A percentile compares a stretch with the other conserved stretches of the same genome.
These are phyloP conservation scores for Echria macrotheca DNA, from an alignment of 495 filamentous ascomycete species.

Conservation along the genomic window DNA sequence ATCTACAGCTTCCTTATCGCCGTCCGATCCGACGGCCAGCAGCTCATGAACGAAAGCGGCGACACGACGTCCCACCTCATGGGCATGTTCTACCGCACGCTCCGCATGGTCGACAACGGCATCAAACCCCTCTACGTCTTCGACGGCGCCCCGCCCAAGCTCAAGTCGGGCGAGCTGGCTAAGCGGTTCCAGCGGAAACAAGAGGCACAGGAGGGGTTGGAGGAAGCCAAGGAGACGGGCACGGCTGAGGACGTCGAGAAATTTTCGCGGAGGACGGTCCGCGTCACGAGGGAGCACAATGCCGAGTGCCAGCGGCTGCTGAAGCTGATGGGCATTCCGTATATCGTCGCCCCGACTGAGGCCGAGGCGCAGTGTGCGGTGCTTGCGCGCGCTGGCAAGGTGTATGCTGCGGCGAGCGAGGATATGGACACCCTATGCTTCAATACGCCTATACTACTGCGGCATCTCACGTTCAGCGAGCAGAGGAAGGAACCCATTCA, in stretches of 20 bases:
- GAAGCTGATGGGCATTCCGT: conserved; percentile 93
- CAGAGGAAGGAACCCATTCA: conserved; percentile 96
- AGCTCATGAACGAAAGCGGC: conserved; percentile 86
- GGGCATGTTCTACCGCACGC: conserved; percentile 99
- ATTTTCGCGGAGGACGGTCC: conserved; percentile 89
- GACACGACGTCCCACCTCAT: conserved; percentile 97
- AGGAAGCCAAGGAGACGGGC: conserved; percentile 95
- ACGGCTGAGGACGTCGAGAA: conserved; percentile 97
- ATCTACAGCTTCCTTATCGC: conserved; percentile 98
- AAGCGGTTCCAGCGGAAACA: conserved; percentile 88
- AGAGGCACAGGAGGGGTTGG: conserved; percentile 79
- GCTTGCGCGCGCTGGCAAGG: conserved; percentile 85
- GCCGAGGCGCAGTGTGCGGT: conserved; percentile 95
- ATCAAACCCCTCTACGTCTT: conserved; percentile 99
- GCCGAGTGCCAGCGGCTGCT: conserved; percentile 85
- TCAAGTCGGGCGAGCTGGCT: conserved; percentile 93
- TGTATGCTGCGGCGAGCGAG: conserved; percentile 93
- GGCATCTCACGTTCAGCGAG: conserved; percentile 94
- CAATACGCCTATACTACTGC: conserved; percentile 79
- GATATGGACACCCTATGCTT: conserved; percentile 99
- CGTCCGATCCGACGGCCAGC: conserved; percentile 91
- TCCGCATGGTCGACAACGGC: conserved; percentile 96
- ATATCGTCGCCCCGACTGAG: conserved; percentile 91
- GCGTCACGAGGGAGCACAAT: conserved; percentile 95
- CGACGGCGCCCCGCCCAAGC: conserved; percentile 90